Evolutionary conservation across 805 yeast genomes (phyloP).

Genomic region (Saccharomyces eubayanus): DNA sequence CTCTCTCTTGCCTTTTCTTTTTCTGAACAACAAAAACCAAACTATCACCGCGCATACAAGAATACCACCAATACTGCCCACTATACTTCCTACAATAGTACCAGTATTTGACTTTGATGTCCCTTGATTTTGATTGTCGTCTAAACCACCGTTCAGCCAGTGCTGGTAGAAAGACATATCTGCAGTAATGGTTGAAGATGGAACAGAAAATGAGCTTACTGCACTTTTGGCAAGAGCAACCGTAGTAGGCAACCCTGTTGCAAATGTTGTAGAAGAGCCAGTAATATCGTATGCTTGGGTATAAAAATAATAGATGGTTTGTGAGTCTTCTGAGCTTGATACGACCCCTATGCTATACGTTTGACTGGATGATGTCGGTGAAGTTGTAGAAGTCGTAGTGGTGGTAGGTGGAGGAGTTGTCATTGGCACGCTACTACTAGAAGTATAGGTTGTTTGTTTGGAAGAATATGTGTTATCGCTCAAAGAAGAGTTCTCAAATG

Average conservation of each 20-base stretch:
- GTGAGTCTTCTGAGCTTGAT: neutral
- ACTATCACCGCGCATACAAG: conserved; percentile 12
- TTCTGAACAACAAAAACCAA: conserved; percentile 14
- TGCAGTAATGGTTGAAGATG: conserved; percentile 16
- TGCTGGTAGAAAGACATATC: conserved; percentile 19
- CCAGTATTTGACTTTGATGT: conserved; percentile 5
- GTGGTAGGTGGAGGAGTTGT: neutral
- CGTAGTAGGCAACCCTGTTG: conserved; percentile 13
- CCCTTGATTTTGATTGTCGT: neutral
- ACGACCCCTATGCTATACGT: neutral
- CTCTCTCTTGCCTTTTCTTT: conserved; percentile 7
- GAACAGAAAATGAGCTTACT: conserved; percentile 14
- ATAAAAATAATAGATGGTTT: conserved; percentile 5
- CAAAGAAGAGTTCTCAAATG: neutral
- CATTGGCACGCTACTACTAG: neutral
- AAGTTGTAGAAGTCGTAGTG: neutral
- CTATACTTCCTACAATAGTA: conserved; percentile 26
- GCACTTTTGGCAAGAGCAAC: conserved; percentile 7
- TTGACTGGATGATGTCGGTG: neutral
- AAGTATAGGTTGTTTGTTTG: neutral
- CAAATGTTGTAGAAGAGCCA: conserved; percentile 13
- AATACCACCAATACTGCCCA: conserved; percentile 27
- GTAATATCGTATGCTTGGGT: conserved; percentile 18
- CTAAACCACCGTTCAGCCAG: conserved; percentile 17
- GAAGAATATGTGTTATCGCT: neutral